These are phyloP conservation scores for Metschnikowia peoriensis DNA, from an alignment of 805 yeast genomes.

Conservation along the genomic window DNA sequence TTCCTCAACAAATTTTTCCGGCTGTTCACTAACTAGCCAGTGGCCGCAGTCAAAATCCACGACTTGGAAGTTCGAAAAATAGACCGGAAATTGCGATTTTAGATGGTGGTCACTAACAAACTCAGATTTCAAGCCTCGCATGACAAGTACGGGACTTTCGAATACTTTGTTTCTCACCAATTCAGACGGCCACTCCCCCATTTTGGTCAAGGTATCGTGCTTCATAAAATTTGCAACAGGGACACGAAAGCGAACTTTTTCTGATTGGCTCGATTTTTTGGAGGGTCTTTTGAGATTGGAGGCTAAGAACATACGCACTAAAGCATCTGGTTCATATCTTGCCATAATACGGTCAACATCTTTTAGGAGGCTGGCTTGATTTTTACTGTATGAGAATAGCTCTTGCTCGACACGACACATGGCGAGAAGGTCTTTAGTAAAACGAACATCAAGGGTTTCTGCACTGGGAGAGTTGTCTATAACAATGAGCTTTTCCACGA, in stretches of 20 bases:
- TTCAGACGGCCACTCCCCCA: conserved; percentile 18
- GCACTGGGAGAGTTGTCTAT: conserved; percentile 49
- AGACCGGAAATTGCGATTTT: conserved; percentile 20
- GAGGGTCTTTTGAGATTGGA: conserved; percentile 31
- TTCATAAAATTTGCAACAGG: conserved; percentile 19
- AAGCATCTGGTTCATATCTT: conserved; percentile 23
- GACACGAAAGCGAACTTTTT: conserved; percentile 14
- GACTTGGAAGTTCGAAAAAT: conserved; percentile 23
- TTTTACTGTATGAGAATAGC: conserved; percentile 9
- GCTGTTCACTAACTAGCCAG: conserved; percentile 42
- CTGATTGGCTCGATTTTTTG: conserved; percentile 17
- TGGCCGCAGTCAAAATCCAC: conserved; percentile 32
- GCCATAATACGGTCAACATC: conserved; percentile 24
- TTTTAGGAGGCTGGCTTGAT: conserved; percentile 15
- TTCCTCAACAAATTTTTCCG: conserved; percentile 25
- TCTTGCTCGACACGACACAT: conserved; percentile 35
- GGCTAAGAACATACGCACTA: conserved; percentile 36
- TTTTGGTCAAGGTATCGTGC: conserved; percentile 8
- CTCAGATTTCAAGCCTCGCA: conserved; percentile 43
- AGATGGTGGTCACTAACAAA: conserved; percentile 36
- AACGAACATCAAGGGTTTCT: conserved; percentile 33
- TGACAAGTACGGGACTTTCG: conserved; percentile 38
- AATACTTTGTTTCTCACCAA: conserved; percentile 19
- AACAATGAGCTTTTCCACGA: conserved; percentile 42
- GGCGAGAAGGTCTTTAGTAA: conserved; percentile 36